Percentiles rank a stretch among this genome's conserved stretches.
phyloP scores from a whole-genome alignment of 78 protist genomes.

The Cavenderia fasciculata region DNA sequence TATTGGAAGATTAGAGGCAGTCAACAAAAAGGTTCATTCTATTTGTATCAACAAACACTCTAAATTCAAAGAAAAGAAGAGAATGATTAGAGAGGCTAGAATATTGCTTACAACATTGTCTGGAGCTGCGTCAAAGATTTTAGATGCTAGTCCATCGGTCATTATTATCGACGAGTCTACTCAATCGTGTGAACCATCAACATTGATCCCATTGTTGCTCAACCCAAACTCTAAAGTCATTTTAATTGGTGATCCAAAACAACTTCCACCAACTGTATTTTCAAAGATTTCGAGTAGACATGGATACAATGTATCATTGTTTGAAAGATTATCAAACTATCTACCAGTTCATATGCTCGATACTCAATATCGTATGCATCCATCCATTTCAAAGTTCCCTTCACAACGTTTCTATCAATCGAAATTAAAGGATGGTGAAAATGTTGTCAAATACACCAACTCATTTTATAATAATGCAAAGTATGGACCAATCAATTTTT shows the following conservation, averaged over 20 bases:
- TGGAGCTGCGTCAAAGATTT: constrained; percentile 2
- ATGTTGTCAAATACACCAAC: neutral
- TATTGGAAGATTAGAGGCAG: constrained; percentile 12
- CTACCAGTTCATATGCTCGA: constrained; percentile 31
- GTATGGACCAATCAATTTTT: constrained; percentile 35
- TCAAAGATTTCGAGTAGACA: neutral
- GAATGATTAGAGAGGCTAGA: neutral
- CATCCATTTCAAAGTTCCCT: constrained; percentile 83
- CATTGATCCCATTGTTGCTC: constrained; percentile 63
- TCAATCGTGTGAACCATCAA: constrained; percentile 82
- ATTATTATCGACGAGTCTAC: constrained; percentile 89
- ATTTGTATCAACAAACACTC: neutral
- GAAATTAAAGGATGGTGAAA: constrained; percentile 58
- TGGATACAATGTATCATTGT: constrained; percentile 34
- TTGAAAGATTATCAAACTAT: constrained; percentile 31
- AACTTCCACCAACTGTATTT: constrained; percentile 88
- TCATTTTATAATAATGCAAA: constrained; percentile 3
- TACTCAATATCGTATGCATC: constrained; percentile 94
- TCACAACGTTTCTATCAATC: constrained; percentile 79
- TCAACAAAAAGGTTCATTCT: neutral
- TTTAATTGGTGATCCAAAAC: constrained; percentile 89
- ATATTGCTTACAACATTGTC: constrained; percentile 29
- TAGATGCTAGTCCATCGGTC: neutral
- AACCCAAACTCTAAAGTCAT: constrained; percentile 21
- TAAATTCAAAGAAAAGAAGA: neutral